A percentile compares a stretch with the other conserved stretches of the same genome.
These are phyloP conservation scores for Emmonsiellopsis sp. DNA, from an alignment of 2,329 filamentous ascomycete species.

Conservation along the genomic window DNA sequence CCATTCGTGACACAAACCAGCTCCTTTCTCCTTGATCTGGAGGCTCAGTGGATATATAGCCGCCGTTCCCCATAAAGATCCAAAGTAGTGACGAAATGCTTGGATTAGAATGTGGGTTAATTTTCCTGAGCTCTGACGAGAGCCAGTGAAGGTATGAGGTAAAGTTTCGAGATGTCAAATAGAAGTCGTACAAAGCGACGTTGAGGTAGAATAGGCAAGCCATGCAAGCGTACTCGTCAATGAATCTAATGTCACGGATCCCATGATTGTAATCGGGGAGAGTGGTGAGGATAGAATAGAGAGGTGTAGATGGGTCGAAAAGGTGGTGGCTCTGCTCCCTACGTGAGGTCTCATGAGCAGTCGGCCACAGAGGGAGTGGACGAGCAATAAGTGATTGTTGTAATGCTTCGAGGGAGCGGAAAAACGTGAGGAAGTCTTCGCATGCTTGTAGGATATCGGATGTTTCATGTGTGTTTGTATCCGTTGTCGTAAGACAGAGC, in stretches of 20 bases:
- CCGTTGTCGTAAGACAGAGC: slow-evolving; percentile 10
- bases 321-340: slow-evolving; percentile 1
- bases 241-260: slow-evolving; percentile 23
- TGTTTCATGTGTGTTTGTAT: slow-evolving; percentile 13
- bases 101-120: slow-evolving; percentile 17
- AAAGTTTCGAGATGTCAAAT: slow-evolving; percentile 17
- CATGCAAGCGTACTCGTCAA: slow-evolving; percentile 24
- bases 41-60: slow-evolving; percentile 14
- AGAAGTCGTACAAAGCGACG: slow-evolving; percentile 20
- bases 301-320: slow-evolving; percentile 16
- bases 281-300: slow-evolving; percentile 20
- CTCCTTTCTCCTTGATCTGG: slow-evolving; percentile 20
- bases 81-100: slow-evolving; percentile 23
- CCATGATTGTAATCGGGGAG: slow-evolving; percentile 24
- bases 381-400: slow-evolving; percentile 14
- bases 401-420: slow-evolving; percentile 18
- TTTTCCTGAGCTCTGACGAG: slow-evolving; percentile 14
- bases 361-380: slow-evolving; percentile 2
- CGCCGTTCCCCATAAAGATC: slow-evolving; percentile 22
- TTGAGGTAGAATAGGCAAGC: slow-evolving; percentile 23
- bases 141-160: slow-evolving; percentile 21
- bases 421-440: slow-evolving; percentile 24
- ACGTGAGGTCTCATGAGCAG: neutral
- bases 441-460: slow-evolving; percentile 18
- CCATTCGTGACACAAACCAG: slow-evolving; percentile 24